These are phyloP conservation scores for Cytospora leucostoma DNA, from an alignment of 2,329 filamentous ascomycete genomes.

Conservation along the genomic window DNA sequence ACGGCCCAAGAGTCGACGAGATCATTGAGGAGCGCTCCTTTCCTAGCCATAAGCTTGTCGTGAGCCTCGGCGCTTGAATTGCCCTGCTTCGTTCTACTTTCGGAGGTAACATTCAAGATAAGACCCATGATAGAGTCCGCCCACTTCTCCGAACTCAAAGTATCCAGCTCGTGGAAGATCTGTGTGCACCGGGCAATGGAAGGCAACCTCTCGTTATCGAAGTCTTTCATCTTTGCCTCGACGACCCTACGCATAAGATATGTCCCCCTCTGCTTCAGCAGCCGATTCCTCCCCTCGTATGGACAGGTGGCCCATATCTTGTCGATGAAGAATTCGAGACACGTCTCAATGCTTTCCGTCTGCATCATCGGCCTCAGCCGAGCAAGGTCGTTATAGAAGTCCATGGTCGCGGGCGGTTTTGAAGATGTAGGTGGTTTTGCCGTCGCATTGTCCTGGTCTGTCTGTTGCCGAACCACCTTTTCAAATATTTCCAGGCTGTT, in stretches of 20 bases:
- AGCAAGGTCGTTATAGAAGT: slow-evolving; percentile 35
- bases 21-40: slow-evolving; percentile 40
- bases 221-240: slow-evolving; percentile 37
- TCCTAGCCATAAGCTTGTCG: slow-evolving; percentile 35
- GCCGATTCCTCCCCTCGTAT: slow-evolving; percentile 31
- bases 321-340: slow-evolving; percentile 39
- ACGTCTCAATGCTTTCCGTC: slow-evolving; percentile 27
- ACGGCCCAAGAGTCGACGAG: slow-evolving; percentile 45
- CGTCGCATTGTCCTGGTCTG: too few species aligned
- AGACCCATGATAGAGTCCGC: slow-evolving; percentile 38
- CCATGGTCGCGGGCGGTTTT: slow-evolving; percentile 22
- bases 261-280: slow-evolving; percentile 31
- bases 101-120: slow-evolving; percentile 37
- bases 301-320: slow-evolving; percentile 29
- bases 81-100: slow-evolving; percentile 32
- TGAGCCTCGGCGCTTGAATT: slow-evolving; percentile 34
- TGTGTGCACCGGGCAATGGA: slow-evolving; percentile 43
- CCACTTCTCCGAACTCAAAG: slow-evolving; percentile 40
- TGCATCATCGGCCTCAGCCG: slow-evolving; percentile 35
- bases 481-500: slow-evolving; percentile 22
- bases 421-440: background rate
- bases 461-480: slow-evolving; percentile 11
- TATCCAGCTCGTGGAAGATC: slow-evolving; percentile 39
- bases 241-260: slow-evolving; percentile 37
- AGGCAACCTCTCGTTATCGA: slow-evolving; percentile 37